Evolutionary conservation across 108 stramenopile species (phyloP), one percentile per base, ranked within the genome.

Genomic region (Seminavis robusta): DNA sequence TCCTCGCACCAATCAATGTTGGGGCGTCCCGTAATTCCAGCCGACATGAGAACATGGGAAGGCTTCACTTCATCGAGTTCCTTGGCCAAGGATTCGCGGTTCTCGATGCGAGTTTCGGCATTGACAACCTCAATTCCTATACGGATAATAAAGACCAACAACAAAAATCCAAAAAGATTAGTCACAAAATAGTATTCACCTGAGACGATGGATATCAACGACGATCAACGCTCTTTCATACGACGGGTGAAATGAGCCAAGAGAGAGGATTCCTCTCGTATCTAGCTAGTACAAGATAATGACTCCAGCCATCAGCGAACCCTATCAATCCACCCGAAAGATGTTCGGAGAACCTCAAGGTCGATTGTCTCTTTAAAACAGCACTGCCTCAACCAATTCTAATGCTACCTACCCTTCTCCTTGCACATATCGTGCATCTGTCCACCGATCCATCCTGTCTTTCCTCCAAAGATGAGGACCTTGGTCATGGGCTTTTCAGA

Each of bases 1-100:
- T 85, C 85, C 52, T 99, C 99, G 58, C 99, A 99, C 99, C 99
- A 99, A 71, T 99, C 99, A 59, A 99, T 97, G 80, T 99, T 99
- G 39, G 99, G 98, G 23, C 98, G 95, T 57, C 99, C 99, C n/a
- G 99, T 99, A 65, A 99, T 97, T 23, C 98, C 98, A 25, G 98
- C 96, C 13, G 97, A 92, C 69, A 92, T 94, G 60, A 99, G 78
- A 29, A 98, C 96, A 75, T 97, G 96, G 21, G 95, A 96, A 30
- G 98, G 98, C 59, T 92, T 79, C 37, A 89, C 64, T 33, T 64
- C 58, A 59, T 97, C 96, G 32, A 99, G 73, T 56, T 99, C 98
- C 48, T 72, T 76, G 46, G 74, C 86, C 15, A 96, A 84, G 40
- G 67, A 67, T 47, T 74, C 95, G 19, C 98, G 89, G 64, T 99